A percentile compares a stretch with the other conserved stretches of the same genome.
These are phyloP conservation scores for Cladosporium sphaerospermum DNA, from an alignment of 2,329 filamentous ascomycete genomes.

Conservation along the genomic window DNA sequence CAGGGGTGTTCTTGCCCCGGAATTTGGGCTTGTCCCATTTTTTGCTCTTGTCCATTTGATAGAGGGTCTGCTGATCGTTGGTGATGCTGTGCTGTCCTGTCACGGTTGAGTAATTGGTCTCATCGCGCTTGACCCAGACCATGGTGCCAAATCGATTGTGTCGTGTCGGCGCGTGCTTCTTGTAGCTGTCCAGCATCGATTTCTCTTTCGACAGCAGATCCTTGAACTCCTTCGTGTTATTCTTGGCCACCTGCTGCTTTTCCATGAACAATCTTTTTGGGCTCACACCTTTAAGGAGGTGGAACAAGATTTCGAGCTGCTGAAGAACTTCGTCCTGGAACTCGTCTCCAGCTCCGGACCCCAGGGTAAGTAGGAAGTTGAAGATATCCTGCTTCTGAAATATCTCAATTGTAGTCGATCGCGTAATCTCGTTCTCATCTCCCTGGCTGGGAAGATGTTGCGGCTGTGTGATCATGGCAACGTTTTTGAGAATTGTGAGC, in stretches of 20 bases:
- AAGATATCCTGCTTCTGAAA: constrained; percentile 91
- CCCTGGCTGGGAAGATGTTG: constrained; percentile 68
- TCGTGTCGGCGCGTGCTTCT: constrained; percentile 71
- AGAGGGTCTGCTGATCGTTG: constrained; percentile 64
- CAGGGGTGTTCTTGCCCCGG: constrained; percentile 36
- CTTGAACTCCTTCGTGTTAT: constrained; percentile 67
- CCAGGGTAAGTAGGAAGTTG: constrained; percentile 73
- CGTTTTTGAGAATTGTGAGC: constrained; percentile 82
- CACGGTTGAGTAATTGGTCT: constrained; percentile 76
- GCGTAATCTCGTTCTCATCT: constrained; percentile 84
- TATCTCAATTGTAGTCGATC: constrained; percentile 79
- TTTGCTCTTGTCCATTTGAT: constrained; percentile 87
- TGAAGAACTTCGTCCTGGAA: constrained; percentile 83
- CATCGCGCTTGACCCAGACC: constrained; percentile 88
- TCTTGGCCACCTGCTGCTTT: constrained; percentile 62
- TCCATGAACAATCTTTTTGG: constrained; percentile 79
- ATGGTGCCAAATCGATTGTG: constrained; percentile 96
- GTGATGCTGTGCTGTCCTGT: constrained; percentile 82
- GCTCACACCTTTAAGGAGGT: constrained; percentile 85
- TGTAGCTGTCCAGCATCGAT: constrained; percentile 71
- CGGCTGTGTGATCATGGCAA: constrained; percentile 75
- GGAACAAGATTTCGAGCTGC: constrained; percentile 87
- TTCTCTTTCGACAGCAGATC: constrained; percentile 74
- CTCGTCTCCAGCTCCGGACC: constrained; percentile 89
- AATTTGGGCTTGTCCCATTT: constrained; percentile 76